These are phyloP conservation scores for Calonectria multiphialidica DNA, from an alignment of 2,329 filamentous ascomycete genomes.

Conservation along the genomic window DNA sequence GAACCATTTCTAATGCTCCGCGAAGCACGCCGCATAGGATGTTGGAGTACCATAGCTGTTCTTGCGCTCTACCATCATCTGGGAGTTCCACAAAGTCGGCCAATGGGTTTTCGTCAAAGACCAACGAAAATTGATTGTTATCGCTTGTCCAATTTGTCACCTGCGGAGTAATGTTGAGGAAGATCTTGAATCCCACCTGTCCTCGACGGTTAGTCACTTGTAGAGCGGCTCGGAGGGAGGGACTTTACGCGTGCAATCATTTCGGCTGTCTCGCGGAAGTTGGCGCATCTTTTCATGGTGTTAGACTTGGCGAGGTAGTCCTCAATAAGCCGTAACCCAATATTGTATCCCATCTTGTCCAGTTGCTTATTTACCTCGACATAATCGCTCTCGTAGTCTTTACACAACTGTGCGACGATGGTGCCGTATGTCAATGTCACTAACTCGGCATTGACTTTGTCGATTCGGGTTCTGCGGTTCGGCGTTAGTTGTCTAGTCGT, in stretches of 20 bases:
- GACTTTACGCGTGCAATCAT: conserved; percentile 86
- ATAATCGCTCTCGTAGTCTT: conserved; percentile 96
- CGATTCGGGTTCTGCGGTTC: conserved; percentile 82
- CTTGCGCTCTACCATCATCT: conserved; percentile 94
- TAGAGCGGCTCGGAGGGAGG: background rate
- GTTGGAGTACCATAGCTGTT: conserved; percentile 98
- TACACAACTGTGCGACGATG: conserved; percentile 95
- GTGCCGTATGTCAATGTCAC: conserved; percentile 98
- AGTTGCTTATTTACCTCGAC: conserved; percentile 96
- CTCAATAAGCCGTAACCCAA: conserved; percentile 93
- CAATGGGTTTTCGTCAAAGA: conserved; percentile 97
- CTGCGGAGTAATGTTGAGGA: conserved; percentile 94
- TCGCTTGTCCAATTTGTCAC: conserved; percentile 97
- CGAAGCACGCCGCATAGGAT: conserved; percentile 94
- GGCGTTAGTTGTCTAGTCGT: conserved; percentile 22
- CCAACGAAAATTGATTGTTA: conserved; percentile 94
- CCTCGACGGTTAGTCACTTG: conserved; percentile 31
- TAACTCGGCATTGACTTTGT: conserved; percentile 98
- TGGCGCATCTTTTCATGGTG: conserved; percentile 87
- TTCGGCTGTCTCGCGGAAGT: conserved; percentile 96
- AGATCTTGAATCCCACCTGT: conserved; percentile 98
- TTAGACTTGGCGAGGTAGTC: conserved; percentile 98
- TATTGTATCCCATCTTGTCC: conserved; percentile 99
- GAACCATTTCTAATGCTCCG: conserved; percentile 96
- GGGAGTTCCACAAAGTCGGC: conserved; percentile 98